Conservation (phyloP, 192 early-diverging fungal genomes). For the Radiomyces spectabilis region DNA sequence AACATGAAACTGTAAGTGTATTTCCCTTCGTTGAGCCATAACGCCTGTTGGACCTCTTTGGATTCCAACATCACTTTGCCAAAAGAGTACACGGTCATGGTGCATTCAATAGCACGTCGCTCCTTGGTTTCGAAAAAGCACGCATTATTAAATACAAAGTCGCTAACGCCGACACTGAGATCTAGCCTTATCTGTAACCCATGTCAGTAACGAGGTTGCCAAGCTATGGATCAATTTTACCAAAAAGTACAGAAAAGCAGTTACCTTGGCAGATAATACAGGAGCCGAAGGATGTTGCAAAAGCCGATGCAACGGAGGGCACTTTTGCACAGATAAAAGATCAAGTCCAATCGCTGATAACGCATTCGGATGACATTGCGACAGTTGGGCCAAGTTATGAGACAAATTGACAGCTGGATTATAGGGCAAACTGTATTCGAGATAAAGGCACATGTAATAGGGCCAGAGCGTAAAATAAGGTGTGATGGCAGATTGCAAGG, state of each 20-base stretch:
- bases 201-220: too few species aligned
- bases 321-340: too few species aligned
- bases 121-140: slow-evolving; percentile 28
- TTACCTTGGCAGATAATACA: slow-evolving; percentile 26
- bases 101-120: slow-evolving; percentile 29
- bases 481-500: not conserved
- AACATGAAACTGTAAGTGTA: slow-evolving; percentile 35
- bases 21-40: slow-evolving; percentile 17
- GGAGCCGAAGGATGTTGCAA: too few species aligned
- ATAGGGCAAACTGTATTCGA: slow-evolving; percentile 22
- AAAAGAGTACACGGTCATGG: slow-evolving; percentile 40
- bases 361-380: slow-evolving; percentile 16
- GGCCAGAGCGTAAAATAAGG: slow-evolving; percentile 17
- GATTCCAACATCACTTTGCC: slow-evolving; percentile 37
- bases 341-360: too few species aligned
- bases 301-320: not conserved
- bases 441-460: slow-evolving; percentile 20
- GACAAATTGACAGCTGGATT: slow-evolving; percentile 18
- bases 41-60: slow-evolving; percentile 34
- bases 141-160: slow-evolving; percentile 33
- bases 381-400: slow-evolving; percentile 26
- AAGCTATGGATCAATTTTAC: too few species aligned
- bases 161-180: slow-evolving; percentile 25
- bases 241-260: too few species aligned
- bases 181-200: slow-evolving; percentile 33